Conservation (phyloP, 2,329 filamentous ascomycete genomes). For the Beauveria australis region DNA sequence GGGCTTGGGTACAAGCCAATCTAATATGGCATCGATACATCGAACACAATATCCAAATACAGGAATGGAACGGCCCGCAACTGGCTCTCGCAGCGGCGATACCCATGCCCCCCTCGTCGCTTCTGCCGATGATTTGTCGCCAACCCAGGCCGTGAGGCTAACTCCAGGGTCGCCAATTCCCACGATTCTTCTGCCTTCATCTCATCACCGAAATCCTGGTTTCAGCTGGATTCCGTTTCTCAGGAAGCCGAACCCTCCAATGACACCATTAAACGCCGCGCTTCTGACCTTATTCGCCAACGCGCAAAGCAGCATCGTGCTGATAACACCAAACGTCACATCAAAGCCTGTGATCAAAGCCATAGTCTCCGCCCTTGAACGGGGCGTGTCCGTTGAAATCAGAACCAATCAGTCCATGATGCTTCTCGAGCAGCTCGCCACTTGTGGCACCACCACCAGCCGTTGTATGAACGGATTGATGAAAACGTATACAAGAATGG, state of each 20-base stretch:
- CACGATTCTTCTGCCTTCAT: constrained; percentile 64
- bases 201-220: constrained; percentile 60
- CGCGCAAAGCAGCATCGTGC: constrained; percentile 51
- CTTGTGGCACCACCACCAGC: constrained; percentile 65
- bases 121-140: constrained; percentile 11
- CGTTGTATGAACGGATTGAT: constrained; percentile 54
- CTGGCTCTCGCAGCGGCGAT: neutral
- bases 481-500: constrained; percentile 38
- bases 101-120: neutral
- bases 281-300: constrained; percentile 52
- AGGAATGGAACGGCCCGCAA: neutral
- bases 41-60: neutral
- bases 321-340: constrained; percentile 75
- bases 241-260: constrained; percentile 40
- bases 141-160: constrained; percentile 23
- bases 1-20: constrained; percentile 28
- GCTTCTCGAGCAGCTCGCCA: constrained; percentile 73
- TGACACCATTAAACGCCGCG: constrained; percentile 60
- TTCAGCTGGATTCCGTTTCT: constrained; percentile 53
- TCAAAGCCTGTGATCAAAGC: constrained; percentile 54
- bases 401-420: constrained; percentile 64
- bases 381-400: constrained; percentile 61
- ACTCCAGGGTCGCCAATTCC: constrained; percentile 24
- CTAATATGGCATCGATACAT: neutral
- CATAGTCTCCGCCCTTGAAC: constrained; percentile 50